Percentiles rank a stretch among this genome's conserved stretches.
Conservation (phyloP, 495 filamentous ascomycete genomes). For the Aspergillus ostianus region DNA sequence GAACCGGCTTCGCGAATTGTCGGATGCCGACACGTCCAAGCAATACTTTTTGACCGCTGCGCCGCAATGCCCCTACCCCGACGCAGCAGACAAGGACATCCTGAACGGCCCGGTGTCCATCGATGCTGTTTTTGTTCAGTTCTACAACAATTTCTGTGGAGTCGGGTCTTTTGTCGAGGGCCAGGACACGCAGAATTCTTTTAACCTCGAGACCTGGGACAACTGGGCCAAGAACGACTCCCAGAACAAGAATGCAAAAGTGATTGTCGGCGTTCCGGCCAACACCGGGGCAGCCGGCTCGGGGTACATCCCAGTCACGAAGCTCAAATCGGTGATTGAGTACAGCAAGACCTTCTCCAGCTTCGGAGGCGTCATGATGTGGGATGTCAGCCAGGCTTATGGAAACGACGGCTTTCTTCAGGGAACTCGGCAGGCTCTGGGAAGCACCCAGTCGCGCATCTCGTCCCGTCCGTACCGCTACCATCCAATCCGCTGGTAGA, state of each 20-base stretch:
- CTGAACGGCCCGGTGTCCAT: conserved; percentile 52
- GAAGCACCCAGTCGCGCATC: conserved; percentile 1
- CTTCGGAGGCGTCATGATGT: conserved; percentile 72
- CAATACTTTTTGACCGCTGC: conserved; percentile 62
- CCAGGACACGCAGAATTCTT: conserved; percentile 49
- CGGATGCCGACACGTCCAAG: conserved; percentile 49
- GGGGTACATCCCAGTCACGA: conserved; percentile 52
- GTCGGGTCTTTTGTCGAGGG: conserved; percentile 50
- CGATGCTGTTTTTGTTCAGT: conserved; percentile 69
- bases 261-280: conserved; percentile 66
- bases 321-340: conserved; percentile 47
- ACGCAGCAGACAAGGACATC: conserved; percentile 56
- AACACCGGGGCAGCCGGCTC: conserved; percentile 54
- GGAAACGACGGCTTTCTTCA: conserved; percentile 57
- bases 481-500: not conserved
- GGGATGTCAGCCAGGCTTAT: conserved; percentile 65
- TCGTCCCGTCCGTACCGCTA: not conserved
- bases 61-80: conserved; percentile 67
- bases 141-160: conserved; percentile 76
- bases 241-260: conserved; percentile 60
- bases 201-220: conserved; percentile 72
- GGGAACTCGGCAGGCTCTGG: conserved; percentile 31
- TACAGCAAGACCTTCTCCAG: conserved; percentile 54
- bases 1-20: conserved; percentile 51
- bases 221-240: conserved; percentile 63